Conservation (phyloP, 2,329 filamentous ascomycete species). For the Penicillium sp. region DNA sequence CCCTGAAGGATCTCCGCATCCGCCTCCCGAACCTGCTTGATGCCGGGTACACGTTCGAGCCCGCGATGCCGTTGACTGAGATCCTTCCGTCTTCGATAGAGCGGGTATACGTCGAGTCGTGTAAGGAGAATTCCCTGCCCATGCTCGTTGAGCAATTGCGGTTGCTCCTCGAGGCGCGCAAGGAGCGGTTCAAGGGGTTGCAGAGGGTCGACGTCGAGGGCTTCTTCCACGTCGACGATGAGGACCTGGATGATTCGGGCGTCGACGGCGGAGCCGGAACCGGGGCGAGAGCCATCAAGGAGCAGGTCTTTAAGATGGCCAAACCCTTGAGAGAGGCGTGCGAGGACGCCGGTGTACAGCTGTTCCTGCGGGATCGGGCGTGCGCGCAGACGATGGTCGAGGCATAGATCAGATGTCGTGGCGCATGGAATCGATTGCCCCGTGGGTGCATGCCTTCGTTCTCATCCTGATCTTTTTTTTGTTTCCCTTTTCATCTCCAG, state of each 20-base stretch:
- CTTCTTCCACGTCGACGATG: conserved; percentile 32
- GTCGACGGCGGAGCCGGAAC: background rate
- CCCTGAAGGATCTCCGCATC: conserved; percentile 35
- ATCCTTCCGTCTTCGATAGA: conserved; percentile 31
- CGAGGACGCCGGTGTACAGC: conserved; percentile 25
- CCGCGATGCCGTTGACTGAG: conserved; percentile 28
- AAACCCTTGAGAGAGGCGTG: conserved; percentile 31
- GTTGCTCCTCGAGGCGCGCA: conserved; percentile 27
- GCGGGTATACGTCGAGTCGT: conserved; percentile 34
- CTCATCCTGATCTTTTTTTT: conserved; percentile 1
- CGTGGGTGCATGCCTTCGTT: background rate
- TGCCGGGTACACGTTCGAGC: conserved; percentile 33
- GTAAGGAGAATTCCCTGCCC: conserved; percentile 30
- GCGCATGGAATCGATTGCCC: background rate
- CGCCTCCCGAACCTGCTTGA: conserved; percentile 38
- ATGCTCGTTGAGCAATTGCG: conserved; percentile 34
- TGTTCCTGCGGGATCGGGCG: conserved; percentile 33
- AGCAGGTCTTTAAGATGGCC: conserved; percentile 29
- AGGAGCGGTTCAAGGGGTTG: conserved; percentile 25
- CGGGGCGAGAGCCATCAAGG: conserved; percentile 26
- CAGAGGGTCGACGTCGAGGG: conserved; percentile 33
- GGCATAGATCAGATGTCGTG: conserved; percentile 6
- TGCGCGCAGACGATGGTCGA: conserved; percentile 24
- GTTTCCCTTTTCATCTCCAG: background rate
- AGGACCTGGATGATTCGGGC: conserved; percentile 23